Percentiles rank a stretch among this genome's conserved stretches.
phyloP scores from a whole-genome alignment of 257 asterid species.

The Scutellaria minor region DNA sequence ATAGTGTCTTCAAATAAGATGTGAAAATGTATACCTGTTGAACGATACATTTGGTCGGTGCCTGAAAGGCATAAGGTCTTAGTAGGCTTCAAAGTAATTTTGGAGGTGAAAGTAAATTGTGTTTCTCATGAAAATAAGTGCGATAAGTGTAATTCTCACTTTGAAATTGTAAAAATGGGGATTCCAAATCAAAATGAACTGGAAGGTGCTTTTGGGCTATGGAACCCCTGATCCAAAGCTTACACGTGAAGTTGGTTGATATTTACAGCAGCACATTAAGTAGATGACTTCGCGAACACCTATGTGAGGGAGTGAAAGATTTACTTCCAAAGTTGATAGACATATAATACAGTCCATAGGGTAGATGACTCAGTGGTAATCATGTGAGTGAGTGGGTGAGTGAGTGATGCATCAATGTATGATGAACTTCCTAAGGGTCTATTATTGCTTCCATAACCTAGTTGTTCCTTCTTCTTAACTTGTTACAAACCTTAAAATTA shows the following conservation, averaged over 20 bases:
- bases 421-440: background rate
- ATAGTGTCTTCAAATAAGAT: background rate
- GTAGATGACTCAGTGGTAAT: background rate
- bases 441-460: slow-evolving; percentile 1
- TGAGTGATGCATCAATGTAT: background rate
- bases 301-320: background rate
- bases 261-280: background rate
- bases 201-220: background rate
- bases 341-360: background rate
- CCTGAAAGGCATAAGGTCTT: background rate
- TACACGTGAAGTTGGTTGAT: background rate
- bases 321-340: background rate
- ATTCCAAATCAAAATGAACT: background rate
- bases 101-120: background rate
- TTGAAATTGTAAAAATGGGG: background rate
- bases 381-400: background rate
- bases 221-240: background rate
- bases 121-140: background rate
- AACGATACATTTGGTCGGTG: background rate
- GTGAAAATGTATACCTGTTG: background rate
- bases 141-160: background rate
- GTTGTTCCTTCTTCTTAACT: background rate
- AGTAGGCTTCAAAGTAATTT: background rate
- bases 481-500: background rate
- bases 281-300: background rate